Conservation (phyloP, 371 early-diverging fungal species). For the Rhizopus arrhizus region DNA sequence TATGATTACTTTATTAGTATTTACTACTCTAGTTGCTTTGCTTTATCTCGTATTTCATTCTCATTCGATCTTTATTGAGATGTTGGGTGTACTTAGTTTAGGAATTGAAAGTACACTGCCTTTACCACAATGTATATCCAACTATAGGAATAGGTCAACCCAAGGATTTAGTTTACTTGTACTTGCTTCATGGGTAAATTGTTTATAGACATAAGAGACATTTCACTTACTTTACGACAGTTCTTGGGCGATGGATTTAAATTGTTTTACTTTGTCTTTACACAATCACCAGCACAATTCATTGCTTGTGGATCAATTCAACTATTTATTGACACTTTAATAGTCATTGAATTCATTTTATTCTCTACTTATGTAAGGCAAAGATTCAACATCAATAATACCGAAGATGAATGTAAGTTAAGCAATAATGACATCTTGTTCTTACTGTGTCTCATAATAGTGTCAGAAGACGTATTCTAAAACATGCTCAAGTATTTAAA, state of each 20-base stretch:
- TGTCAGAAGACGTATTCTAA: background rate
- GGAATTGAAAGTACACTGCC: constrained; percentile 66
- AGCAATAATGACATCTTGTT: background rate
- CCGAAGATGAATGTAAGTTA: constrained; percentile 4
- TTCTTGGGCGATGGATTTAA: constrained; percentile 69
- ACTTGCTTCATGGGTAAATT: constrained; percentile 45
- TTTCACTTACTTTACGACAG: constrained; percentile 23
- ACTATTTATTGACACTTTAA: constrained; percentile 58
- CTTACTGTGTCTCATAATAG: background rate
- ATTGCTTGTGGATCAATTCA: constrained; percentile 65
- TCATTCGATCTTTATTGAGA: constrained; percentile 34
- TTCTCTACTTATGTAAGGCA: constrained; percentile 40
- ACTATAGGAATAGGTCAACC: constrained; percentile 54
- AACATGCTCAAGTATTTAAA: too few relatives aligned
- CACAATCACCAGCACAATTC: constrained; percentile 64
- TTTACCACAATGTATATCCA: constrained; percentile 63
- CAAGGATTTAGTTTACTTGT: constrained; percentile 56
- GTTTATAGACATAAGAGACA: background rate
- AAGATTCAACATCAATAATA: constrained; percentile 8
- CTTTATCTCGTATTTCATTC: constrained; percentile 36
- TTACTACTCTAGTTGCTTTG: constrained; percentile 39
- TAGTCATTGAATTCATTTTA: constrained; percentile 56
- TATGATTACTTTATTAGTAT: constrained; percentile 45
- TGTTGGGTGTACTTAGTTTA: constrained; percentile 45
- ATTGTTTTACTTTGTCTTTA: constrained; percentile 61